Conservation (phyloP, 2,329 filamentous ascomycete genomes). For the Arthroderma sp. region DNA sequence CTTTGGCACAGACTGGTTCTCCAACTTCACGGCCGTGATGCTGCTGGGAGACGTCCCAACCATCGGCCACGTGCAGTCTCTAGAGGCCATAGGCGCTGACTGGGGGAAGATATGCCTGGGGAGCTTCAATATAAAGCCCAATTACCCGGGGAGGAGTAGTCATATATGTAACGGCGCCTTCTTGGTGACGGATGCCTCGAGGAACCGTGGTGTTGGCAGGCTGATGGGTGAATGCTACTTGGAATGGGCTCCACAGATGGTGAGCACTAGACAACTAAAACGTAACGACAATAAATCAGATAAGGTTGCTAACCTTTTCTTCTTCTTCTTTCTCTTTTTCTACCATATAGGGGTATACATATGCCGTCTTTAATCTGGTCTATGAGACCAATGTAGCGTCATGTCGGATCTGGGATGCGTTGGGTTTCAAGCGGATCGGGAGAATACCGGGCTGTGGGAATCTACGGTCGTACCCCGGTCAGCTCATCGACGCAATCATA, state of each 20-base stretch:
- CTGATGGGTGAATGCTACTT: conserved; percentile 67
- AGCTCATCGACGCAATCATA: conserved; percentile 63
- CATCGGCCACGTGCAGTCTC: conserved; percentile 41
- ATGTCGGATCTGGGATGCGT: conserved; percentile 79
- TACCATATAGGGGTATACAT: conserved; percentile 58
- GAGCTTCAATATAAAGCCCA: conserved; percentile 89
- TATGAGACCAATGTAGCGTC: conserved; percentile 89
- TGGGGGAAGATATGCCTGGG: conserved; percentile 75
- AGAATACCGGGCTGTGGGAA: conserved; percentile 62
- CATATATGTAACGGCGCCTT: conserved; percentile 74
- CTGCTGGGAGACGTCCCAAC: conserved; percentile 61
- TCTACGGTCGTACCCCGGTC: conserved; percentile 55
- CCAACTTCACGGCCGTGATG: conserved; percentile 82
- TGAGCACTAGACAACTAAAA: conserved; percentile 19
- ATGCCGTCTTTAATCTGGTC: conserved; percentile 87
- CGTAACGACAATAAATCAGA: background rate
- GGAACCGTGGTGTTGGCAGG: conserved; percentile 61
- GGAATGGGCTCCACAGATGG: conserved; percentile 59
- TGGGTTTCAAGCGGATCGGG: conserved; percentile 86
- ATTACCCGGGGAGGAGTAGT: conserved; percentile 81
- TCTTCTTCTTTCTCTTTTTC: conserved; percentile 3
- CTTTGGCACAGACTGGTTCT: conserved; percentile 80
- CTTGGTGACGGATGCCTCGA: conserved; percentile 59
- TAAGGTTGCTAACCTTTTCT: conserved; percentile 20
- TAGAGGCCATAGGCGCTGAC: conserved; percentile 48